Percentiles rank a stretch among this genome's conserved stretches.
Conservation (phyloP, 1,284 basidiomycete species). For the Cerrena zonata region DNA sequence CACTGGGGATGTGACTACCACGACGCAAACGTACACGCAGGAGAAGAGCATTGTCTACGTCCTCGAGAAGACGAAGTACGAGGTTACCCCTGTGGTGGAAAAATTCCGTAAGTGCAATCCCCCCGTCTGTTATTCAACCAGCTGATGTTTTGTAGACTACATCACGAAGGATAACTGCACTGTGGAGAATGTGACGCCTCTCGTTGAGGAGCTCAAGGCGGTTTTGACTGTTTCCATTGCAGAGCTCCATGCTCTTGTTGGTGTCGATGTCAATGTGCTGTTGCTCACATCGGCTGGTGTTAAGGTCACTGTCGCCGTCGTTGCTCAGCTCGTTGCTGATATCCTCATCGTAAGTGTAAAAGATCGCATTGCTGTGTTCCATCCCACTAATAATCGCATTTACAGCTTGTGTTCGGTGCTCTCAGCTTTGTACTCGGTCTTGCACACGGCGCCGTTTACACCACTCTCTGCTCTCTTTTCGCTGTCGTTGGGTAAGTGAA, state of each 20-base stretch:
- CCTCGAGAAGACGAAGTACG: neutral
- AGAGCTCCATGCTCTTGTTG: constrained; percentile 31
- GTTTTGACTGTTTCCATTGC: constrained; percentile 26
- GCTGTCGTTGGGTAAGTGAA: constrained; percentile 29
- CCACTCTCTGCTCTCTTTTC: constrained; percentile 24
- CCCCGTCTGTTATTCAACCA: constrained; percentile 8
- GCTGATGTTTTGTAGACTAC: constrained; percentile 26
- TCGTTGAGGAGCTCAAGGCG: constrained; percentile 28
- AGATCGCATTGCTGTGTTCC: neutral
- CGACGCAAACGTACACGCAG: constrained; percentile 2
- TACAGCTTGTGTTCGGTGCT: constrained; percentile 31
- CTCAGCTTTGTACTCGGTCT: constrained; percentile 31
- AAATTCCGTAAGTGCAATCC: constrained; percentile 28
- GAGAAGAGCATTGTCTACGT: neutral
- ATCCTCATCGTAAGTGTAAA: constrained; percentile 21
- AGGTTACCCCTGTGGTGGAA: neutral
- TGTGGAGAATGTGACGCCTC: constrained; percentile 22
- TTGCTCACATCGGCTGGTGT: constrained; percentile 28
- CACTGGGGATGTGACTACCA: neutral
- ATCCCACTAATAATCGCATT: constrained; percentile 8
- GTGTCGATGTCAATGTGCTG: constrained; percentile 25
- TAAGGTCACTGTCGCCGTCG: constrained; percentile 23
- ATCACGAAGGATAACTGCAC: constrained; percentile 28
- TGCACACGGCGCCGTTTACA: constrained; percentile 20
- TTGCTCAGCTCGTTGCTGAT: constrained; percentile 28